These are phyloP conservation scores for Acer negundo DNA, from an alignment of 345 rosid genomes.

Conservation along the genomic window DNA sequence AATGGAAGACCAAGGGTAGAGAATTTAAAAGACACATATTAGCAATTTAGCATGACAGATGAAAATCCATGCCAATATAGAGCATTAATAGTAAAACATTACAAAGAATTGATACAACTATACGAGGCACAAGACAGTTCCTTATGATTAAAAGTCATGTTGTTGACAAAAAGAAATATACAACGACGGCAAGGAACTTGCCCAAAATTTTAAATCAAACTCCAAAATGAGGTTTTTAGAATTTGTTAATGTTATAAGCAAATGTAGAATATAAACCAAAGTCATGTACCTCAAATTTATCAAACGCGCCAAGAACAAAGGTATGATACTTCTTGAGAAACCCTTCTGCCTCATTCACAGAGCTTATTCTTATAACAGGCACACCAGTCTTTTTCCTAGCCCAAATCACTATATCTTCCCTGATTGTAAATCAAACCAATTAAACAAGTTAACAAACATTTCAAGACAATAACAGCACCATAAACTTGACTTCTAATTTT, in stretches of 20 bases:
- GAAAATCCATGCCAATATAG: background rate
- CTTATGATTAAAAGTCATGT: background rate
- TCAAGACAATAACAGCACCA: background rate
- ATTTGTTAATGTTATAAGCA: background rate
- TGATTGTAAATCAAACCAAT: constrained; percentile 32
- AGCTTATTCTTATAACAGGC: constrained; percentile 54
- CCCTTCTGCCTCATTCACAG: constrained; percentile 58
- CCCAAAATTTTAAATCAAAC: background rate
- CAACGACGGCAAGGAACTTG: background rate
- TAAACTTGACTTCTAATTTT: background rate
- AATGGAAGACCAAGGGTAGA: background rate
- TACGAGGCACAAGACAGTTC: background rate
- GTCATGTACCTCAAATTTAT: constrained; percentile 65
- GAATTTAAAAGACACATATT: background rate
- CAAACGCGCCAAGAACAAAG: constrained; percentile 62
- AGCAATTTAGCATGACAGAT: background rate
- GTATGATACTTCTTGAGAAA: constrained; percentile 53
- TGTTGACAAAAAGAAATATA: background rate
- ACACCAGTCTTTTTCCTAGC: constrained; percentile 77
- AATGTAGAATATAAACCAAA: background rate
- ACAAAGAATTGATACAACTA: background rate
- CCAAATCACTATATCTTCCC: constrained; percentile 83
- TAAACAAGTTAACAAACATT: constrained; percentile 8
- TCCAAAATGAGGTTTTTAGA: constrained; percentile 2
- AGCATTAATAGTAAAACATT: background rate